A percentile compares a stretch with the other conserved stretches of the same genome.
Evolutionary conservation across 352 stramenopile genomes (phyloP).

Genomic region (Pilasporangium apinafurcum): DNA sequence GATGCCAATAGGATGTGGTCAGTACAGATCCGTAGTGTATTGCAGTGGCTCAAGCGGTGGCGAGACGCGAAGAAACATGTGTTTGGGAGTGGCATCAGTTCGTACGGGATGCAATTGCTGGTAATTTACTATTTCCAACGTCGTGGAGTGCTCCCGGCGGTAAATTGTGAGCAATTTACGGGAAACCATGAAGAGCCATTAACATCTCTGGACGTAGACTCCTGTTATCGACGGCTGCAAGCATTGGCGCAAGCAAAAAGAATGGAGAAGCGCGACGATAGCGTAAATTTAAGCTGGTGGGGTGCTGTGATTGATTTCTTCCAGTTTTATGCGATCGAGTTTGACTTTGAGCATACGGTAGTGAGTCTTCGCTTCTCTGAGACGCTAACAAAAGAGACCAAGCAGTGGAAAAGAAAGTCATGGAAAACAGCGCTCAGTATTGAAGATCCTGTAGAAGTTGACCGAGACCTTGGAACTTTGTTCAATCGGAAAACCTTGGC

Average conservation of each 20-base stretch:
- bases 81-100: constrained; percentile 37
- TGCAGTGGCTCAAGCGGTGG: constrained; percentile 57
- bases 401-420: constrained; percentile 35
- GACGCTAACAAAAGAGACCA: constrained; percentile 28
- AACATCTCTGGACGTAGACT: constrained; percentile 8
- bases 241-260: constrained; percentile 5
- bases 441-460: constrained; percentile 74
- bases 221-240: constrained; percentile 14
- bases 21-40: not conserved
- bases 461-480: constrained; percentile 59
- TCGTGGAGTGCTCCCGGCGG: constrained; percentile 23
- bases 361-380: constrained; percentile 40
- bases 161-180: constrained; percentile 28
- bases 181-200: constrained; percentile 15
- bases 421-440: constrained; percentile 43
- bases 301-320: constrained; percentile 60
- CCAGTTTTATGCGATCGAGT: constrained; percentile 61
- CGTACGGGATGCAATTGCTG: constrained; percentile 66
- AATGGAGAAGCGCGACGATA: constrained; percentile 3
- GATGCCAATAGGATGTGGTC: not conserved
- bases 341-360: constrained; percentile 60
- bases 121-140: constrained; percentile 67
- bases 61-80: constrained; percentile 19
- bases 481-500: constrained; percentile 51
- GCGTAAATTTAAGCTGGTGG: constrained; percentile 11